phyloP scores from a whole-genome alignment of 164 flowering plant genomes.

The Piper longum region DNA sequence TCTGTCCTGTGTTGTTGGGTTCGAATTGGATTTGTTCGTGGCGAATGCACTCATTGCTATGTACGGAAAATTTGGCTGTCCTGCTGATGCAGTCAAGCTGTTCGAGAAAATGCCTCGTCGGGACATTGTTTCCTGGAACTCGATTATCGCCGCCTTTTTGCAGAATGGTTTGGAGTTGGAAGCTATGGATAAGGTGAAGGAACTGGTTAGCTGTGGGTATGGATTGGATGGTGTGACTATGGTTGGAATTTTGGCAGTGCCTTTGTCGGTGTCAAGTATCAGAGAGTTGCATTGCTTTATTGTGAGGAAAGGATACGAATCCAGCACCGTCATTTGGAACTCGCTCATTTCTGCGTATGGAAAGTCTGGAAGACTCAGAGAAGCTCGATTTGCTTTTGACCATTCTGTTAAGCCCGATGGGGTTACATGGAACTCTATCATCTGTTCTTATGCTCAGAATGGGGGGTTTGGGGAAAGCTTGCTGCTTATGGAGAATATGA shows the following conservation, averaged over 20 bases:
- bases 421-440: constrained; percentile 19
- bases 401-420: constrained; percentile 6
- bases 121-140: constrained; percentile 22
- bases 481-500: constrained; percentile 16
- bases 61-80: constrained; percentile 15
- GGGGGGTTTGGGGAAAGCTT: constrained; percentile 15
- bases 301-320: constrained; percentile 11
- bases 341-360: constrained; percentile 20
- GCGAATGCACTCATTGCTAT: constrained; percentile 19
- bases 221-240: constrained; percentile 17
- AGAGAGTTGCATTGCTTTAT: constrained; percentile 17
- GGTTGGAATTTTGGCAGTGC: constrained; percentile 4
- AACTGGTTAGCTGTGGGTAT: constrained; percentile 9
- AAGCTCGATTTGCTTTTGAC: constrained; percentile 6
- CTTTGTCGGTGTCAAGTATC: constrained; percentile 8
- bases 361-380: constrained; percentile 12
- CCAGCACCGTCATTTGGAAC: constrained; percentile 6
- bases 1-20: constrained; percentile 10
- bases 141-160: constrained; percentile 11
- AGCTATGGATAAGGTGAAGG: constrained; percentile 12
- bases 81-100: constrained; percentile 7
- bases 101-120: constrained; percentile 19
- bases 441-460: constrained; percentile 20
- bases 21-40: constrained; percentile 14
- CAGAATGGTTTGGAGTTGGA: constrained; percentile 13